Evolutionary conservation across 768 basidiomycete genomes (phyloP), one percentile per base, ranked within the genome.

Genomic region (Tricholoma sp.): DNA sequence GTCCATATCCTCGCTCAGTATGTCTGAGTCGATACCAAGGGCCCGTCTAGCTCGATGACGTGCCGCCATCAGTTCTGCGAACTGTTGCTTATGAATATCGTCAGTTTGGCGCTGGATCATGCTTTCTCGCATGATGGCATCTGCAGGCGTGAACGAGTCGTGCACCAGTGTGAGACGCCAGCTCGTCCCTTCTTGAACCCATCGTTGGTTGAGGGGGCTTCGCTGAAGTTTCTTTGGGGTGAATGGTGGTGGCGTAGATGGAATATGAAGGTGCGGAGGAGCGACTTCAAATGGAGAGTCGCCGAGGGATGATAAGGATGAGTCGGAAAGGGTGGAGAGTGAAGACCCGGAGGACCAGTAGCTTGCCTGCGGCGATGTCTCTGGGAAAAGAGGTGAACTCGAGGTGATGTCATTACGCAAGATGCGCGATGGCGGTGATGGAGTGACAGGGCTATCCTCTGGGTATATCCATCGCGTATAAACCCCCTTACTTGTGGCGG

Each of bases 381-480:
- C 47, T 3, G 47, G 29, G 15, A 6, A 8, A 18, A 18, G 12
- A 45, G 20, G 44, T 24, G 41, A 42, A 3, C 7, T 18, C 18
- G 36, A 29, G 17, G 9, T 42, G 31, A 9, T 15, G 1, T 28
- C 51, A 12, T 11, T 41, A 11, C 18, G 28, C 24, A 42, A 41
- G 13, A 10, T n/a, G 9, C 37, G 52, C 28, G 52, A 42, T 17
- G 52, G 39, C 4, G 28, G 34, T 5, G 44, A 53, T 12, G 52
- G 39, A 15, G 12, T 42, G 13, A n/a, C 10, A 20, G 8, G 39
- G 39, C 32, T 41, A 7, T 15, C 39, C 18, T 18, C 10, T 12
- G 48, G 36, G 48, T 56, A 59, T 31, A 52, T 53, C 59, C 59
- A 59, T 1, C 59, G 55, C 17, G 28, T 56, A 34, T 59, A 55